Percentiles rank a stretch among this genome's conserved stretches.
These are phyloP conservation scores for Hypoxylon crocopeplum DNA, from an alignment of 495 filamentous ascomycete species.

Conservation along the genomic window DNA sequence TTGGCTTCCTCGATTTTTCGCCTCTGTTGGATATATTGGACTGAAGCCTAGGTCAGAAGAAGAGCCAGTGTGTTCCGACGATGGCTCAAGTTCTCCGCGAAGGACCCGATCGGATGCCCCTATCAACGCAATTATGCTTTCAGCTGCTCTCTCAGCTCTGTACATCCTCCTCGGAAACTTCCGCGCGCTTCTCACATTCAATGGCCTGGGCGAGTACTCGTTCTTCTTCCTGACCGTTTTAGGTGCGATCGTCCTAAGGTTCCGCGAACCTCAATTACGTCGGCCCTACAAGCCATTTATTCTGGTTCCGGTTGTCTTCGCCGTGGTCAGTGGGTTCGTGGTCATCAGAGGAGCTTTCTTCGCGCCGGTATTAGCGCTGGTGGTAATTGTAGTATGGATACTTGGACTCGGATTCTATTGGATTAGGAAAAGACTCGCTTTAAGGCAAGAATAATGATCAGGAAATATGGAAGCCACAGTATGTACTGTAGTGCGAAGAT, in stretches of 20 bases:
- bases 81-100: slow-evolving; percentile 1
- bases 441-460: slow-evolving; percentile 8
- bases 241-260: slow-evolving; percentile 58
- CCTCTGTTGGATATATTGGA: slow-evolving; percentile 49
- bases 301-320: slow-evolving; percentile 55
- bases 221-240: slow-evolving; percentile 66
- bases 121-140: slow-evolving; percentile 60
- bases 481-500: too few relatives aligned
- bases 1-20: slow-evolving; percentile 57
- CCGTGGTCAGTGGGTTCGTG: slow-evolving; percentile 60
- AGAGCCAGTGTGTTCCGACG: background rate
- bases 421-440: slow-evolving; percentile 25
- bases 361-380: slow-evolving; percentile 55
- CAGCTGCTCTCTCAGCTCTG: slow-evolving; percentile 52
- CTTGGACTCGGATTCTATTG: slow-evolving; percentile 53
- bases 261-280: slow-evolving; percentile 52
- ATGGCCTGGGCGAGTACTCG: slow-evolving; percentile 62
- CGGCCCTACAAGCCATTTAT: slow-evolving; percentile 58
- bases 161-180: slow-evolving; percentile 66
- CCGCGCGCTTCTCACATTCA: slow-evolving; percentile 62
- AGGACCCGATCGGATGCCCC: slow-evolving; percentile 48
- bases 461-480: background rate
- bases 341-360: slow-evolving; percentile 60
- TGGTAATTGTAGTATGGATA: slow-evolving; percentile 54
- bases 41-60: slow-evolving; percentile 18